These are phyloP conservation scores for Bruguiera gymnorhiza DNA, from an alignment of 345 rosid genomes.

Conservation along the genomic window DNA sequence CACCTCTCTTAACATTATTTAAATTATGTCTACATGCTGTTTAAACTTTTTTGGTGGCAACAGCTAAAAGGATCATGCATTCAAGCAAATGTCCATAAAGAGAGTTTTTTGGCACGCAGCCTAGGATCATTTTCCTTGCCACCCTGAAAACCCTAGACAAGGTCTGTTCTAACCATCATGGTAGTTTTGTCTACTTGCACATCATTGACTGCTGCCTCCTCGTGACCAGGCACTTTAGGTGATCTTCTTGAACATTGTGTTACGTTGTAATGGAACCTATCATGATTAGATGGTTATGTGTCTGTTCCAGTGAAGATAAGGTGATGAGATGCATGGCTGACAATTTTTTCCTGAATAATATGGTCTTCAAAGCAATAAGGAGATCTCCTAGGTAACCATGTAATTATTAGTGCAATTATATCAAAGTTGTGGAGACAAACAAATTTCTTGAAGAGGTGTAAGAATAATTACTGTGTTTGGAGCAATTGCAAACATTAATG, in stretches of 20 bases:
- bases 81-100: too few species aligned
- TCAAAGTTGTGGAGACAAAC: not conserved
- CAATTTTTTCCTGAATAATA: not conserved
- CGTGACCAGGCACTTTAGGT: not conserved
- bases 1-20: not conserved
- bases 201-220: not conserved
- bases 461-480: not conserved
- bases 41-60: not conserved
- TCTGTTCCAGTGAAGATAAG: not conserved
- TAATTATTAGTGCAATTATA: not conserved
- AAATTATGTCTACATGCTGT: not conserved
- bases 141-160: not conserved
- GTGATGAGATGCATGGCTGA: conserved; percentile 1
- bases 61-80: not conserved
- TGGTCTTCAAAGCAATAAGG: not conserved
- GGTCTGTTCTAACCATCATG: not conserved
- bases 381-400: not conserved
- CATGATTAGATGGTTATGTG: not conserved
- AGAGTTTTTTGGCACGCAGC: too few species aligned
- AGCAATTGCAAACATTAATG: not conserved
- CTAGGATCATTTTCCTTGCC: not conserved
- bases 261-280: not conserved
- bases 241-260: not conserved
- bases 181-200: not conserved
- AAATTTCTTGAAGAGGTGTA: not conserved